Conservation (phyloP, 192 early-diverging fungal genomes). For the Ambispora gerdemannii region DNA sequence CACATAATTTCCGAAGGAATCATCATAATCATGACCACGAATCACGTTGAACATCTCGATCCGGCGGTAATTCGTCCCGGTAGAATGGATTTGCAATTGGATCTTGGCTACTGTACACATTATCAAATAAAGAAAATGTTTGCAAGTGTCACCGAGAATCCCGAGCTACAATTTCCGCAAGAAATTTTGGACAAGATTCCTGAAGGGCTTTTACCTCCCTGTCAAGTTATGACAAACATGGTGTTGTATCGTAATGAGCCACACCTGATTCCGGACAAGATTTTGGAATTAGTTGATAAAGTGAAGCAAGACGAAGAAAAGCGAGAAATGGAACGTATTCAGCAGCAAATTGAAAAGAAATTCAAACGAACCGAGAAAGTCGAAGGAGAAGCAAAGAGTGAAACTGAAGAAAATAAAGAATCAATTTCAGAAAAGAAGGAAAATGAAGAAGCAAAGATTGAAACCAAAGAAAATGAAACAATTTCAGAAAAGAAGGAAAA, state of each 20-base stretch:
- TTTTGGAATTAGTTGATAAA: conserved; percentile 30
- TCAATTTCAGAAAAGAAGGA: no score
- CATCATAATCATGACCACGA: conserved; percentile 66
- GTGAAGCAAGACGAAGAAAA: neutral
- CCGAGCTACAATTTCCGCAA: conserved; percentile 24
- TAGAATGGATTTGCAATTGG: conserved; percentile 61
- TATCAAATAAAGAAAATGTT: conserved; percentile 59
- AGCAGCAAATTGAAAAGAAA: neutral
- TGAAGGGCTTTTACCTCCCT: conserved; percentile 57
- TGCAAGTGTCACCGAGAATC: conserved; percentile 40
- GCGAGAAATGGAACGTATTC: neutral
- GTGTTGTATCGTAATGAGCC: conserved; percentile 47
- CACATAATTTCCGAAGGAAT: conserved; percentile 53
- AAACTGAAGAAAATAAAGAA: no score
- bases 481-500: no score
- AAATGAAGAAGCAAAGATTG: no score
- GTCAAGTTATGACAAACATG: conserved; percentile 61
- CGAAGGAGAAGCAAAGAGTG: no score
- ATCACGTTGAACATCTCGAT: conserved; percentile 59
- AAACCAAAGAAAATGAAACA: no score
- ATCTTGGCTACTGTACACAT: conserved; percentile 57
- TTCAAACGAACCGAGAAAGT: no score
- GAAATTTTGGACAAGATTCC: conserved; percentile 36
- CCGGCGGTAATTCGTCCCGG: conserved; percentile 60
- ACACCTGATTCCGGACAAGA: conserved; percentile 28